Evolutionary conservation across 352 stramenopile species (phyloP).

Genomic region (Phytophthora megakarya): DNA sequence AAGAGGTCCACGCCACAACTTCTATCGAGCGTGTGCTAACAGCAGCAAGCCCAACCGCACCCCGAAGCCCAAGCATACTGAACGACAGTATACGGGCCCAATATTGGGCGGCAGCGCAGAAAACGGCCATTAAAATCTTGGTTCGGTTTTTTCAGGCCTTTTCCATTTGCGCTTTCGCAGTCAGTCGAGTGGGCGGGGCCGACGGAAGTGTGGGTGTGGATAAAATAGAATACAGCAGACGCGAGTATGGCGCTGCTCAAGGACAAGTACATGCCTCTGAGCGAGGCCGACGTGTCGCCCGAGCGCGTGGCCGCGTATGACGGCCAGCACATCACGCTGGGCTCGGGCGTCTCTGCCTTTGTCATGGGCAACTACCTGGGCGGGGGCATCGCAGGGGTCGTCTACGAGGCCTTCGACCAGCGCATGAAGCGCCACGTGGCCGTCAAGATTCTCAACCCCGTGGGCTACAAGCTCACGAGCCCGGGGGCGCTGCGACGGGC

Average conservation of each 20-base stretch:
- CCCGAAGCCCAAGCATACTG: constrained; percentile 9
- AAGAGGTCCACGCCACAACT: background rate
- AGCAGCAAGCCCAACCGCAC: constrained; percentile 14
- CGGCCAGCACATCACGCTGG: constrained; percentile 75
- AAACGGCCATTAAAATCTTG: constrained; percentile 31
- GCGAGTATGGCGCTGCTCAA: constrained; percentile 60
- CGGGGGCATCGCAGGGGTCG: constrained; percentile 90
- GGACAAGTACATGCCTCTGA: constrained; percentile 89
- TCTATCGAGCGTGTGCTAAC: constrained; percentile 4
- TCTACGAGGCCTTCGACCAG: constrained; percentile 91
- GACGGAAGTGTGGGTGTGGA: background rate
- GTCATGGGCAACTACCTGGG: constrained; percentile 93
- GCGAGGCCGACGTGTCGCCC: constrained; percentile 79
- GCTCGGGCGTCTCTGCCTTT: constrained; percentile 45
- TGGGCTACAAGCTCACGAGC: constrained; percentile 93
- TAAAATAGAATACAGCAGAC: constrained; percentile 13
- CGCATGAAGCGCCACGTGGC: constrained; percentile 85
- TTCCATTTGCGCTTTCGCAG: constrained; percentile 35
- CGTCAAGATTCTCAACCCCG: constrained; percentile 97
- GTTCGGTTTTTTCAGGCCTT: constrained; percentile 22
- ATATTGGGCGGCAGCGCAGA: constrained; percentile 3
- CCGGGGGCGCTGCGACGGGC: constrained; percentile 72
- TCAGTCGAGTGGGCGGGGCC: background rate
- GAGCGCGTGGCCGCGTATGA: constrained; percentile 80
- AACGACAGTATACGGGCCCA: background rate